Percentiles rank a stretch among this genome's conserved stretches.
These are phyloP conservation scores for Nicotiana tabacum DNA, from an alignment of 257 asterid genomes.

Conservation along the genomic window DNA sequence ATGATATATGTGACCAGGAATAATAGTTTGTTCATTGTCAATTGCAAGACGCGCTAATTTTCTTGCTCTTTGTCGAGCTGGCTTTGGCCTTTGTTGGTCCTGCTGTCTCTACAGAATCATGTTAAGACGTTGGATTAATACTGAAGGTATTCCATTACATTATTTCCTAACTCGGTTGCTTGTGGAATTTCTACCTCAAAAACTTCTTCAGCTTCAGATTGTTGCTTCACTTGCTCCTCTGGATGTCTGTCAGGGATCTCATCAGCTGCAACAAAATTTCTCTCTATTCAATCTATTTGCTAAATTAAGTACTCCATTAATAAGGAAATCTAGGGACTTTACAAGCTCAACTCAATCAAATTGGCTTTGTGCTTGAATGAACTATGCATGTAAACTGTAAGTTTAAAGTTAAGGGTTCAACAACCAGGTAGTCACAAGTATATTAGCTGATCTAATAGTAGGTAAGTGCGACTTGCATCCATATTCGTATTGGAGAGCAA, in stretches of 20 bases:
- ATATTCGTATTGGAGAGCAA: not conserved
- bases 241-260: slow-evolving; percentile 49
- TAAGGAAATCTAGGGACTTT: not conserved
- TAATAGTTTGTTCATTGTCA: slow-evolving; percentile 64
- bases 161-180: not conserved
- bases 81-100: slow-evolving; percentile 34
- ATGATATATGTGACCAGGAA: slow-evolving; percentile 73
- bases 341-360: not conserved
- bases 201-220: slow-evolving; percentile 35
- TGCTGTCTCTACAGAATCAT: slow-evolving; percentile 22
- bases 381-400: not conserved
- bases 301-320: not conserved
- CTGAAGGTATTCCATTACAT: not conserved
- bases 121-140: slow-evolving; percentile 8
- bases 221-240: slow-evolving; percentile 42
- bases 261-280: slow-evolving; percentile 47
- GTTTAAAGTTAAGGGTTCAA: not conserved
- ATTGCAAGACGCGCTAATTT: slow-evolving; percentile 35
- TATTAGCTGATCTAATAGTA: not conserved
- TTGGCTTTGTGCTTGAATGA: not conserved
- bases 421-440: not conserved
- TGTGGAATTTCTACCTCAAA: slow-evolving; percentile 36
- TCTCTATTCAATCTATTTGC: not conserved
- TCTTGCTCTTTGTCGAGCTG: slow-evolving; percentile 44
- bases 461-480: not conserved